phyloP scores from a whole-genome alignment of 2,329 filamentous ascomycete genomes.

The Scytalidium sp. region DNA sequence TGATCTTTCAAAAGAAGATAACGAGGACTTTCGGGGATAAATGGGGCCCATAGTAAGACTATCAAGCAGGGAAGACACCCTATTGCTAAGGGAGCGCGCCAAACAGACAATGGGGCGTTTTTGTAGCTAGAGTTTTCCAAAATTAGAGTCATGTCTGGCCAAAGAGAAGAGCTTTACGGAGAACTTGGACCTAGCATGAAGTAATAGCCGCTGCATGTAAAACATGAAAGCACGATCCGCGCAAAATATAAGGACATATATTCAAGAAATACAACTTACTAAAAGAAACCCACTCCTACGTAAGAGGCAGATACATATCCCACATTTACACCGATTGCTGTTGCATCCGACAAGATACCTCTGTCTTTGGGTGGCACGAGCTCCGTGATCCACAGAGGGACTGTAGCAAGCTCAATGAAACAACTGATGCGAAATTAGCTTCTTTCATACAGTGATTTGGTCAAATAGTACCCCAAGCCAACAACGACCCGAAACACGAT shows the following conservation, averaged over 20 bases:
- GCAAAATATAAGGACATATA: background rate
- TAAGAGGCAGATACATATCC: slow-evolving; percentile 1
- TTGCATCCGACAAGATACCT: background rate
- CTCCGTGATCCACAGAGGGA: slow-evolving; percentile 1
- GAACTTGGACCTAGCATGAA: no score
- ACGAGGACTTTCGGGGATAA: slow-evolving; percentile 2
- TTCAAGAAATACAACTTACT: background rate
- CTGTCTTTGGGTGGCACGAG: background rate
- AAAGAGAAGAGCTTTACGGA: no score
- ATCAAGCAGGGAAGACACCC: no score
- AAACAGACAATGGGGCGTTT: no score
- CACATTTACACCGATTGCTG: background rate
- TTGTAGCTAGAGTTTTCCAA: no score
- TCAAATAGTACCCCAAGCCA: background rate
- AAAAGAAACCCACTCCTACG: slow-evolving; percentile 1
- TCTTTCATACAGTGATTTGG: background rate
- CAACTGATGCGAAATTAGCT: background rate
- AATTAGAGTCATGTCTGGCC: no score
- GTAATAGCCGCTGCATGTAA: no score
- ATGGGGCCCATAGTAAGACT: background rate
- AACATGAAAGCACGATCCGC: no score
- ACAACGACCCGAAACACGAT: slow-evolving; percentile 1
- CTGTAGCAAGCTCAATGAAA: background rate
- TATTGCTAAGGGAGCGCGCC: no score
- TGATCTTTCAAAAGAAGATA: slow-evolving; percentile 1